Percentiles rank a stretch among this genome's conserved stretches.
Conservation (phyloP, 208 protist genomes). For the Leishmania tarentolae region DNA sequence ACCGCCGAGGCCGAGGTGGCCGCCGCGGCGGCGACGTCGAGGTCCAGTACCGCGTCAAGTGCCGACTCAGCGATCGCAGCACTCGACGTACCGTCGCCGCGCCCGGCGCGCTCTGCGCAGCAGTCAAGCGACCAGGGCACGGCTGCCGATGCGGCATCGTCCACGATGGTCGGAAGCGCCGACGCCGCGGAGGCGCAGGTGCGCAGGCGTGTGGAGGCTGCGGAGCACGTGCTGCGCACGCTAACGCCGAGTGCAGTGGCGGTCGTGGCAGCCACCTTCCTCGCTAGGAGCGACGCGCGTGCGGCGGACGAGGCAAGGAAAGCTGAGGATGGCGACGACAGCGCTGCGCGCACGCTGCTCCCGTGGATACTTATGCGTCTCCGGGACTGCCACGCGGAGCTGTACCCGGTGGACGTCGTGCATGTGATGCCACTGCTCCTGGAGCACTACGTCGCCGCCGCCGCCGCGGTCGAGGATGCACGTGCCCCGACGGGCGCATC, state of each 20-base stretch:
- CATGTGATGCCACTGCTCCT: slow-evolving; percentile 55
- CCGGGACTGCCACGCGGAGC: slow-evolving; percentile 30
- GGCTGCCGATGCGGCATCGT: not conserved
- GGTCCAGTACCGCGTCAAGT: not conserved
- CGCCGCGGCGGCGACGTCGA: not conserved
- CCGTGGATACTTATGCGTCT: slow-evolving; percentile 61
- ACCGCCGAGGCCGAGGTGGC: not conserved
- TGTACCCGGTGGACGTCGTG: slow-evolving; percentile 81
- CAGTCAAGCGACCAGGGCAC: not conserved
- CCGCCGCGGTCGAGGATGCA: not conserved
- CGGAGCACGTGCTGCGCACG: slow-evolving; percentile 32
- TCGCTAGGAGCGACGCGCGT: slow-evolving; percentile 18
- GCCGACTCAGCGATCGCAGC: not conserved
- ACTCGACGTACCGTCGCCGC: not conserved
- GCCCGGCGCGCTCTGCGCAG: not conserved
- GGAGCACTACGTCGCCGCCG: slow-evolving; percentile 25
- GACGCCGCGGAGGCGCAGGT: slow-evolving; percentile 6
- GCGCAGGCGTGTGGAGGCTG: slow-evolving; percentile 9
- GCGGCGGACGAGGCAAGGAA: not conserved
- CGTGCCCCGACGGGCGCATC: not conserved
- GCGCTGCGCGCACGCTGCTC: slow-evolving; percentile 35
- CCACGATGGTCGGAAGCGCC: not conserved
- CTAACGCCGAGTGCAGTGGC: slow-evolving; percentile 72
- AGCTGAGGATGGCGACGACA: not conserved
- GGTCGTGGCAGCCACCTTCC: slow-evolving; percentile 41